Evolutionary conservation across 139 green algal species (phyloP).

Genomic region (Chlorella sorokiniana): DNA sequence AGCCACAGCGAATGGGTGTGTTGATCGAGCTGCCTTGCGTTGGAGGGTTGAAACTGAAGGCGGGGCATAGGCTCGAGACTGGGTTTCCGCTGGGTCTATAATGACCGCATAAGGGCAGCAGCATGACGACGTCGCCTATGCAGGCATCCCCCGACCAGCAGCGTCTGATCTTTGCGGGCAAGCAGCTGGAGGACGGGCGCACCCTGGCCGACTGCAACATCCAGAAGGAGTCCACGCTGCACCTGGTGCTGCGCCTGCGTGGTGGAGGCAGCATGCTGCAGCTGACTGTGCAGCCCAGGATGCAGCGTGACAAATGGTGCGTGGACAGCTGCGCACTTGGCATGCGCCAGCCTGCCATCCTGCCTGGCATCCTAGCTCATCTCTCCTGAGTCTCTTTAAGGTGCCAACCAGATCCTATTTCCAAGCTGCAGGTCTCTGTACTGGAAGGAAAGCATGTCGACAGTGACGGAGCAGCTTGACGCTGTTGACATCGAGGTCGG

Average conservation of each 20-base stretch:
- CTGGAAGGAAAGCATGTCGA: slow-evolving; percentile 83
- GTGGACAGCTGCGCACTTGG: too few species aligned
- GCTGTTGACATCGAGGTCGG: slow-evolving; percentile 35
- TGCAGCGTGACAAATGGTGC: slow-evolving; percentile 84
- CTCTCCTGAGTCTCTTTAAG: too few species aligned
- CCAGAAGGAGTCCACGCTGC: slow-evolving; percentile 84
- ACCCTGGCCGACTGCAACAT: slow-evolving; percentile 99
- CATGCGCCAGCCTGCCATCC: too few species aligned
- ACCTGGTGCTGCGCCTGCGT: slow-evolving; percentile 54
- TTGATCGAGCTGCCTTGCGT: too few species aligned
- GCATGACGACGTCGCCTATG: too few species aligned
- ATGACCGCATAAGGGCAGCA: too few species aligned
- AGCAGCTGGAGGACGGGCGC: slow-evolving; percentile 97
- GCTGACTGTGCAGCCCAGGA: slow-evolving; percentile 66
- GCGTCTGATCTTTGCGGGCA: slow-evolving; percentile 96
- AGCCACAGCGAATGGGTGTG: not conserved
- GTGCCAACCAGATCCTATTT: too few species aligned
- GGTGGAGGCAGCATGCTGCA: slow-evolving; percentile 35
- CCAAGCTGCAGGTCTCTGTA: too few species aligned
- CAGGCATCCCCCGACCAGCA: slow-evolving; percentile 97
- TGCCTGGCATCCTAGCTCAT: too few species aligned
- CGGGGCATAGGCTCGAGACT: too few species aligned
- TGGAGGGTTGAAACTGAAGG: too few species aligned
- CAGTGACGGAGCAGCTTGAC: slow-evolving; percentile 51
- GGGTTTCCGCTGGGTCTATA: too few species aligned